Conservation (phyloP, 2,329 filamentous ascomycete species). For the Drechmeria coniospora region DNA sequence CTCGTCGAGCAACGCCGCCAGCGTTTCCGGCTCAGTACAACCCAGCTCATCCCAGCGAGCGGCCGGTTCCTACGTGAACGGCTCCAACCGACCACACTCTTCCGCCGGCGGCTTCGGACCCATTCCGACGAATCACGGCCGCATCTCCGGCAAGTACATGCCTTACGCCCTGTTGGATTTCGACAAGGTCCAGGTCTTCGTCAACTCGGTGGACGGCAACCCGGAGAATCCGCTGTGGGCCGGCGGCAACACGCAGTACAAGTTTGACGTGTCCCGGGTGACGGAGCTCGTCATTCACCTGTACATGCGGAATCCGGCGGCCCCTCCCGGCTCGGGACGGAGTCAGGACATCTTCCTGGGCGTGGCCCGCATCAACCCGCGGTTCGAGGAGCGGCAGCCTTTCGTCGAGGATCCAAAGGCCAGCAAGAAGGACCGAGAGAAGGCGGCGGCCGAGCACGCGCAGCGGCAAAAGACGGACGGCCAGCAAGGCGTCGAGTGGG, state of each 20-base stretch:
- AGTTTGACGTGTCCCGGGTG: constrained; percentile 93
- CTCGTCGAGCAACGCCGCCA: constrained; percentile 44
- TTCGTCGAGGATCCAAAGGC: constrained; percentile 67
- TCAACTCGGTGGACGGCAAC: constrained; percentile 88
- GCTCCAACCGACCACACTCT: constrained; percentile 61
- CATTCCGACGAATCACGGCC: constrained; percentile 84
- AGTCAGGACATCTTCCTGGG: constrained; percentile 96
- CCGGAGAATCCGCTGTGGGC: constrained; percentile 94
- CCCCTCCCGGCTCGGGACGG: constrained; percentile 70
- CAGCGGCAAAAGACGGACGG: constrained; percentile 32
- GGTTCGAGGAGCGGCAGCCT: constrained; percentile 64
- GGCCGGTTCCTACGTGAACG: constrained; percentile 48
- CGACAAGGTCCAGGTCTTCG: constrained; percentile 96
- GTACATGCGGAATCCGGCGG: constrained; percentile 84
- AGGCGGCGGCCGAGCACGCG: constrained; percentile 53
- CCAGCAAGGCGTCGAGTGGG: constrained; percentile 73
- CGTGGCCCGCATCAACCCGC: constrained; percentile 77
- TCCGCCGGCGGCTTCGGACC: constrained; percentile 68
- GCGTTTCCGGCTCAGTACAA: constrained; percentile 34
- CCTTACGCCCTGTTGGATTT: constrained; percentile 95
- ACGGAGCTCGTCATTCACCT: constrained; percentile 84
- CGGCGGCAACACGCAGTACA: constrained; percentile 97
- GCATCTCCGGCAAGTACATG: constrained; percentile 90
- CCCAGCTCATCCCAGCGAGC: constrained; percentile 40
- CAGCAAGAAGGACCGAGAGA: constrained; percentile 75